Evolutionary conservation across 1,284 basidiomycete genomes (phyloP).

Genomic region (Trichosporon faecale): DNA sequence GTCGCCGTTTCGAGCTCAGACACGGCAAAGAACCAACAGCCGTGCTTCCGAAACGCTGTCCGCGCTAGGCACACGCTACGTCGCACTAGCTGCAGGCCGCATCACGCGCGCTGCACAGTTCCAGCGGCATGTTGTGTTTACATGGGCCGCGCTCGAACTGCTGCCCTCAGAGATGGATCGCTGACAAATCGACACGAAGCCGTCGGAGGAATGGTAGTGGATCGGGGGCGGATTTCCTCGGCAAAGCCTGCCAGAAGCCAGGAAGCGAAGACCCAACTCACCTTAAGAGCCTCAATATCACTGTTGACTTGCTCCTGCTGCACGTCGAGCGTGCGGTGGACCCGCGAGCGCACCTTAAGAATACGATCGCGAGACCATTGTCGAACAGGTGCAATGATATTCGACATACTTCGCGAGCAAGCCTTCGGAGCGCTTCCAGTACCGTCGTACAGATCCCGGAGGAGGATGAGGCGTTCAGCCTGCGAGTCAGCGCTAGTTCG

Average conservation of each 20-base stretch:
- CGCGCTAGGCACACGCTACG: background rate
- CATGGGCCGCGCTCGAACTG: background rate
- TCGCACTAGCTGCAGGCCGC: background rate
- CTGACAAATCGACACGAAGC: background rate
- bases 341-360: background rate
- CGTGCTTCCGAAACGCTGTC: background rate
- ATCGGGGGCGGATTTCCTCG: background rate
- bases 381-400: background rate
- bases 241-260: background rate
- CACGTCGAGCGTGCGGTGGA: slow-evolving; percentile 6
- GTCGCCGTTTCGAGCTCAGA: too few species aligned
- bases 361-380: background rate
- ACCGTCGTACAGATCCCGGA: slow-evolving; percentile 8
- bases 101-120: background rate
- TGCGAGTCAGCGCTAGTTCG: background rate
- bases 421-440: background rate
- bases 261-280: background rate
- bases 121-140: background rate
- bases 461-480: slow-evolving; percentile 7
- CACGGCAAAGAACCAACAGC: background rate
- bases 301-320: slow-evolving; percentile 14
- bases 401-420: background rate
- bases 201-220: background rate
- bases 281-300: slow-evolving; percentile 12
- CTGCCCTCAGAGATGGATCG: too few species aligned